Evolutionary conservation across 1,139 yeast genomes (phyloP), one percentile per base, ranked within the genome.

Genomic region (Candida albicans): DNA sequence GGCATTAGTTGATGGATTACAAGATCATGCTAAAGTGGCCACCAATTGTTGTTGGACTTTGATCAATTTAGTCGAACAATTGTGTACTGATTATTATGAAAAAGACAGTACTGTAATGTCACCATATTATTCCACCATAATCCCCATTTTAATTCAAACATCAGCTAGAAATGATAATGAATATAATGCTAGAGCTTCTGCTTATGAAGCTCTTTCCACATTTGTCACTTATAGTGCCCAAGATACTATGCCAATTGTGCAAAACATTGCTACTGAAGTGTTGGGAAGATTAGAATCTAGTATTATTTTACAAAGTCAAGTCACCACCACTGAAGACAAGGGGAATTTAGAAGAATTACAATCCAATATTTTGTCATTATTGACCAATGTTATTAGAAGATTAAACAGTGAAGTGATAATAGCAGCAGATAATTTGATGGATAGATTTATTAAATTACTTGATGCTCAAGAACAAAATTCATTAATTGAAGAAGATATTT

Each of bases 1-100:
- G 45, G 95, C 96, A 0, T 76, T 93, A 49, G 67, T 84, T 35
- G 64, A 73, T 35, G 99, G 99, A 12, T 75, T 93, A 52, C 79
- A 77, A 52, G 98, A 91, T 63, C 95, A 89, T 64, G 90, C 97
- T 38, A 88, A 87, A 65, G 96, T 93, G 28, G 81, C 93, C 5
- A 88, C 96, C 28, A 93, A 95, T 70, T 90, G 97, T 68, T 89
- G 98, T 66, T 93, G 99, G 99, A 84, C 97, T 4, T 76, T 93
- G 49, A 93, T 93, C 71, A 93, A 93, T 64, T 74, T 93, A 53
- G 79, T 87, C 36, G 98, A 93, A 64, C 96, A 90, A 63, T 69
- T 91, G 49, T 80, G 87, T 52, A 57, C 66, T 25, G 85, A 84
- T 43, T 84, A 83, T 10, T 73, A 79, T 1, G 64, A 67, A 29